phyloP scores from a whole-genome alignment of 73 alveolate species.

The Tetrahymena elliotti region DNA sequence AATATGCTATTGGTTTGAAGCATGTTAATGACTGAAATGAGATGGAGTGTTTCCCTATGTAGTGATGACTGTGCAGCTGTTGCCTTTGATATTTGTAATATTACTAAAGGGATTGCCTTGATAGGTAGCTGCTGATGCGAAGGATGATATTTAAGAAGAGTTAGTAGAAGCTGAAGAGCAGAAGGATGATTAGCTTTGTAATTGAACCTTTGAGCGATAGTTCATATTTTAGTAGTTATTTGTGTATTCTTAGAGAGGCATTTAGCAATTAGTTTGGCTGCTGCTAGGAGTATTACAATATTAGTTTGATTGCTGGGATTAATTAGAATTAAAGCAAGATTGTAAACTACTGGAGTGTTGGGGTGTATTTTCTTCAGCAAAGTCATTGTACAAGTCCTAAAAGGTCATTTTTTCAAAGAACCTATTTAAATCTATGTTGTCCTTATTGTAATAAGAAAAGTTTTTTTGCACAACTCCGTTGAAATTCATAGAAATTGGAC shows the following conservation, averaged over 20 bases:
- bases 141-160: neutral
- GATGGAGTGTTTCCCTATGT: neutral
- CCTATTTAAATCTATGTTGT: neutral
- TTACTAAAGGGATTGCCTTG: neutral
- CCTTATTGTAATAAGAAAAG: neutral
- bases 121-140: neutral
- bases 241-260: neutral
- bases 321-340: neutral
- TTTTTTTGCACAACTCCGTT: neutral
- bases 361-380: neutral
- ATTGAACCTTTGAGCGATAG: neutral
- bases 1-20: neutral
- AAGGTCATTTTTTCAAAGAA: neutral
- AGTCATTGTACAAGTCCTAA: neutral
- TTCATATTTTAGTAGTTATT: neutral
- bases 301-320: neutral
- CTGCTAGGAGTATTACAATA: neutral
- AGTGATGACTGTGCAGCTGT: neutral
- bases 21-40: neutral
- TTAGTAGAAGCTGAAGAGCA: neutral
- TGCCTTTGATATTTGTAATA: neutral
- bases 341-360: neutral
- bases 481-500: neutral
- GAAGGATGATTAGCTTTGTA: neutral
- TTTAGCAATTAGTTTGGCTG: neutral